phyloP scores from a whole-genome alignment of 257 asterid species.

The Gardenia jasminoides region DNA sequence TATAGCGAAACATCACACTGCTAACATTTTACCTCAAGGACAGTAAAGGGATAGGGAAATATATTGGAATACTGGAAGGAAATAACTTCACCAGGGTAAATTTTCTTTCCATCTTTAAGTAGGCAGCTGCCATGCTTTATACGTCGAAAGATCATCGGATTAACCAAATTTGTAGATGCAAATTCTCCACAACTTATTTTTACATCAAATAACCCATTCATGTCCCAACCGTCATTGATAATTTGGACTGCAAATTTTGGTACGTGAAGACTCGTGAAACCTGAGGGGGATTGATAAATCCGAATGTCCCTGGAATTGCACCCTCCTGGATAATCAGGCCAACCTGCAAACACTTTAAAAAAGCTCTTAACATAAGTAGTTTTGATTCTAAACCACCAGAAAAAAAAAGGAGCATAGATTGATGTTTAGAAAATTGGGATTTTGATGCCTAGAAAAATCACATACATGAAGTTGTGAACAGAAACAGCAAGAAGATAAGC shows the following conservation, averaged over 20 bases:
- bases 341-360: constrained; percentile 5
- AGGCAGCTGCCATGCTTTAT: constrained; percentile 32
- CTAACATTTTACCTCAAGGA: constrained; percentile 39
- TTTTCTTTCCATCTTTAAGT: constrained; percentile 40
- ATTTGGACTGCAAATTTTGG: constrained; percentile 65
- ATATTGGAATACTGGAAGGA: constrained; percentile 61
- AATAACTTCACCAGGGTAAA: constrained; percentile 55
- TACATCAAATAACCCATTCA: constrained; percentile 48
- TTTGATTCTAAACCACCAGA: neutral
- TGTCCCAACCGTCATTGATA: constrained; percentile 42
- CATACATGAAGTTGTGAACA: neutral
- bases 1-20: neutral
- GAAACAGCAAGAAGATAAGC: neutral
- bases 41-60: constrained; percentile 43
- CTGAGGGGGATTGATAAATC: constrained; percentile 58
- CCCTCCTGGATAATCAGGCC: constrained; percentile 12
- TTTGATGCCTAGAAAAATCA: neutral
- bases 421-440: too few species aligned
- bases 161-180: constrained; percentile 50
- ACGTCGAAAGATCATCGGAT: constrained; percentile 52
- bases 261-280: constrained; percentile 45
- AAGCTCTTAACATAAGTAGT: neutral
- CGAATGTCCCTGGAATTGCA: constrained; percentile 10
- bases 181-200: constrained; percentile 46
- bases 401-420: neutral